Evolutionary conservation across 202 grass and related monocot species (phyloP), one percentile per base, ranked within the genome.

Genomic region (Sporobolus alterniflorus): DNA sequence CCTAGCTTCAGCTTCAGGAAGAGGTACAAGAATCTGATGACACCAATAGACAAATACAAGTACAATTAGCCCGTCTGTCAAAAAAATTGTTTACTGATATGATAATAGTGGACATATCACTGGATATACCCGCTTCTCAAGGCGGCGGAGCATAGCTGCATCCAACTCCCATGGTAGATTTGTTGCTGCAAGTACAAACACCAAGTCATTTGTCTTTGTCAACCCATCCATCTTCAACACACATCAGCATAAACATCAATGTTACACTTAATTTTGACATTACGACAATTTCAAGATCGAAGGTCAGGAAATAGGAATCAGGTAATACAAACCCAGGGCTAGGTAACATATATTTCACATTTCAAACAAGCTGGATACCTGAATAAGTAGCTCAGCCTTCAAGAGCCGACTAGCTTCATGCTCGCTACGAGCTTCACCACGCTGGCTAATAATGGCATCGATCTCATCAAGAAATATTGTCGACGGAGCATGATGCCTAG

Each of bases 381-480:
- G 96, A 77, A 98, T 96, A 79, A 92, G 91, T 52, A 96, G 80
- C 48, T 98, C 96, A 47, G 92, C 96, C 92, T 96, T 98, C 80
- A 98, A 90, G 32, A 91, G 91, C 25, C 85, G 82, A 85, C 93
- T 98, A 75, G 91, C 96, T 90, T 98, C 96, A 59, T 98, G 96
- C 80, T 98, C 96, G 69, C 96, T 95, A 49, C 90, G 93, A 70
- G 96, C 96, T 88, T 98, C 93, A 69, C 91, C 96, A 83, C 91
- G 91, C 46, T 96, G 93, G 66, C 93, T 96, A 83, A 96, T 96
- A 83, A 96, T 96, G 52, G 93, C 89, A 92, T 96, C 96, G 83
- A 98, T 94, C 68, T 98, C 96, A 82, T 98, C 96, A 83, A 98
- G 93, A 90, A 96, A 98, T 90, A 98, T 94, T 7, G 96, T 96